Conservation (phyloP, 257 asterid species). For the Solanum chmielewskii region DNA sequence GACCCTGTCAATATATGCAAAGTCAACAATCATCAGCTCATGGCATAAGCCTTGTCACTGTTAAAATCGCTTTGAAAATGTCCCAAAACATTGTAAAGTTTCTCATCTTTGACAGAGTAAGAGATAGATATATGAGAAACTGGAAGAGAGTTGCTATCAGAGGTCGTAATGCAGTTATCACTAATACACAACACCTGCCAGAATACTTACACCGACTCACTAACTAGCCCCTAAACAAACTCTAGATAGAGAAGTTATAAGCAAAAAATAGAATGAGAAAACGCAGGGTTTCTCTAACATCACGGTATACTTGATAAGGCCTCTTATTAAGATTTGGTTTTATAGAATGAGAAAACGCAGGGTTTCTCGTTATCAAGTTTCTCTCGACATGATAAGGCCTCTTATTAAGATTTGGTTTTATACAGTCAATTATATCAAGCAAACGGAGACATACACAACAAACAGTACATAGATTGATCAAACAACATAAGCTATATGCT, state of each 20-base stretch:
- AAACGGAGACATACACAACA: background rate
- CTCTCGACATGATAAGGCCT: background rate
- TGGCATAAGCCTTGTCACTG: slow-evolving; percentile 12
- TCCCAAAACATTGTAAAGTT: slow-evolving; percentile 75
- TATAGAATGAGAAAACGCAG: no score
- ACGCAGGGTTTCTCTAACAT: background rate
- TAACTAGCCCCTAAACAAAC: slow-evolving; percentile 1
- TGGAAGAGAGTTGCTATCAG: background rate
- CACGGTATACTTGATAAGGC: background rate
- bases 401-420: background rate
- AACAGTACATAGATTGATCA: background rate
- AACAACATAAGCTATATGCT: background rate
- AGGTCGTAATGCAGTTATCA: background rate
- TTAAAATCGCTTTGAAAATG: slow-evolving; percentile 84
- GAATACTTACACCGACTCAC: background rate
- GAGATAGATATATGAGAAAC: slow-evolving; percentile 18
- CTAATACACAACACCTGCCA: background rate
- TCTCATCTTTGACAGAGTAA: slow-evolving; percentile 56
- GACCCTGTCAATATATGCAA: slow-evolving; percentile 57
- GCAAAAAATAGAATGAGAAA: background rate
- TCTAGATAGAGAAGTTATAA: background rate
- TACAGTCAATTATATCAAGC: background rate
- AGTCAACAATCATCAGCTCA: slow-evolving; percentile 20
- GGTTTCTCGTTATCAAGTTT: background rate
- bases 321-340: no score